Conservation (phyloP, 768 basidiomycete species). For the Ramaria sp. region DNA sequence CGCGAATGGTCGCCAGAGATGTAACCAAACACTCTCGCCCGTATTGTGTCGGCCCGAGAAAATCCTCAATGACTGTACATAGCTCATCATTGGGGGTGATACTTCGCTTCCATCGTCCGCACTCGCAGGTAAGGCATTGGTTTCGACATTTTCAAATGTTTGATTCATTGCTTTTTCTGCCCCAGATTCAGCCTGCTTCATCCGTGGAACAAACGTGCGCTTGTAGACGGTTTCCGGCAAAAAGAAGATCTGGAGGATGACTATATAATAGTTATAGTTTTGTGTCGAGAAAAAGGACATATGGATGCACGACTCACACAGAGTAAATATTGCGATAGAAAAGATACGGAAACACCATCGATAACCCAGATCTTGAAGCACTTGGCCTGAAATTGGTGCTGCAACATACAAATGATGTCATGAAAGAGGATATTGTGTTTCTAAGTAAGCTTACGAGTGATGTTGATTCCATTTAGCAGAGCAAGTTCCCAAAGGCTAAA, state of each 20-base stretch:
- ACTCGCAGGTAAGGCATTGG: background rate
- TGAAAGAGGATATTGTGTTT: background rate
- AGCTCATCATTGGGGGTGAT: background rate
- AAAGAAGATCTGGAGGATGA: constrained; percentile 6
- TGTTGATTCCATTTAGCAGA: constrained; percentile 13
- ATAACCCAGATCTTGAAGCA: constrained; percentile 12
- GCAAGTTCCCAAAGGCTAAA: constrained; percentile 11
- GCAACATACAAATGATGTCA: background rate
- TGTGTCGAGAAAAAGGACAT: background rate
- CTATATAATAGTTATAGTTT: background rate
- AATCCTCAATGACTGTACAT: constrained; percentile 1
- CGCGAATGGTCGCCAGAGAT: background rate
- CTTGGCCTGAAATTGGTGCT: constrained; percentile 12
- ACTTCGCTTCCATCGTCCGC: background rate
- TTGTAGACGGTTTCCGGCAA: constrained; percentile 4
- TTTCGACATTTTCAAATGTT: background rate
- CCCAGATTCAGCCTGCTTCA: background rate
- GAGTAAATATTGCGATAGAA: constrained; percentile 8
- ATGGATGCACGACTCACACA: background rate
- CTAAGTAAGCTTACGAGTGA: constrained; percentile 2
- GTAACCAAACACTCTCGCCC: background rate
- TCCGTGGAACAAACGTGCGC: background rate
- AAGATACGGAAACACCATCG: constrained; percentile 14
- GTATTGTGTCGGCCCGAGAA: background rate
- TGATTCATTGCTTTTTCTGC: background rate